Evolutionary conservation across 2,329 filamentous ascomycete genomes (phyloP).

Genomic region (Lasiodiplodia gonubiensis): DNA sequence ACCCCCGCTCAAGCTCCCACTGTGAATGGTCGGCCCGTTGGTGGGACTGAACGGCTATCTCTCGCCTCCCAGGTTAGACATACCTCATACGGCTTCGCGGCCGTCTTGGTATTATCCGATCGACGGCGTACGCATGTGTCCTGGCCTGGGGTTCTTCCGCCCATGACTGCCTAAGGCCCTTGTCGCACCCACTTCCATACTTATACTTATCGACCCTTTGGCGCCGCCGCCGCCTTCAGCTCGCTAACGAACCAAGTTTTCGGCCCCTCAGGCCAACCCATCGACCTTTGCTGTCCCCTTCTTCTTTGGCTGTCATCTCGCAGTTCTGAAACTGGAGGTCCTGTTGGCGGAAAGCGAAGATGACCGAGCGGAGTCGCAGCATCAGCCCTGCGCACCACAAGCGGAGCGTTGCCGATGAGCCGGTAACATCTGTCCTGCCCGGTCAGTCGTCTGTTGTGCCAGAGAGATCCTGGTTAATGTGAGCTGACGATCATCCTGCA

Average conservation of each 20-base stretch:
- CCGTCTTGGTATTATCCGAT: slow-evolving; percentile 21
- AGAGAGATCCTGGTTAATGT: too few species aligned
- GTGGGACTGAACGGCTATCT: slow-evolving; percentile 19
- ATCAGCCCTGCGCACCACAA: slow-evolving; percentile 31
- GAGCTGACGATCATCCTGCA: slow-evolving; percentile 2
- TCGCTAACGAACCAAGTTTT: background rate
- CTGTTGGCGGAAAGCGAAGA: slow-evolving; percentile 29
- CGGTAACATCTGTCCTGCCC: slow-evolving; percentile 59
- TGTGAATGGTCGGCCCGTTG: slow-evolving; percentile 2
- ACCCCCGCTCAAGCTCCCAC: slow-evolving; percentile 4
- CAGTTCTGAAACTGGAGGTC: background rate
- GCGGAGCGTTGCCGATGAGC: slow-evolving; percentile 53
- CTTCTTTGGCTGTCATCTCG: background rate
- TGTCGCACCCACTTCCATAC: background rate
- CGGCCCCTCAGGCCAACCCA: background rate
- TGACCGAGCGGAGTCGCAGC: slow-evolving; percentile 32
- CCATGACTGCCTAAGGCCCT: background rate
- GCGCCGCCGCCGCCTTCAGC: background rate
- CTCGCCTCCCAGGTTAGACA: slow-evolving; percentile 20
- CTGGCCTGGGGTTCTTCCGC: background rate
- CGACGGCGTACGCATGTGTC: slow-evolving; percentile 3
- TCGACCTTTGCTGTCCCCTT: background rate
- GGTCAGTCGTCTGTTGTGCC: background rate
- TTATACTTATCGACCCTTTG: slow-evolving; percentile 2
- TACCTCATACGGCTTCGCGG: slow-evolving; percentile 16